Evolutionary conservation across 768 basidiomycete genomes (phyloP).

Genomic region (Suillus brevipes): DNA sequence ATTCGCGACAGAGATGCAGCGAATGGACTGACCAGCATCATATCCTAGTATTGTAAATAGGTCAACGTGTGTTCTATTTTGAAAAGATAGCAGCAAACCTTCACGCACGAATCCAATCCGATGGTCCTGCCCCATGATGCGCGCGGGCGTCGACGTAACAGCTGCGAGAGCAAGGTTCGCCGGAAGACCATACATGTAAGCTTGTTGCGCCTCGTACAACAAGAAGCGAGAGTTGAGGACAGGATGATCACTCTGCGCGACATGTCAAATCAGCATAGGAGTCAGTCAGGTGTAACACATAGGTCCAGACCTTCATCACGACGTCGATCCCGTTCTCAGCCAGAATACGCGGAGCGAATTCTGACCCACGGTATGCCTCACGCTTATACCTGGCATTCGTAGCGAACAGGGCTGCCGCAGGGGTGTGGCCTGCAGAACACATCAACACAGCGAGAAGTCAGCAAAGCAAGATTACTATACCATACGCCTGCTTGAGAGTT

Average conservation of each 20-base stretch:
- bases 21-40: slow-evolving; percentile 55
- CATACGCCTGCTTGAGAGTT: slow-evolving; percentile 70
- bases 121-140: slow-evolving; percentile 70
- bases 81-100: slow-evolving; percentile 35
- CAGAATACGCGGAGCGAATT: slow-evolving; percentile 63
- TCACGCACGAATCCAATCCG: slow-evolving; percentile 64
- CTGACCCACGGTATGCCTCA: slow-evolving; percentile 63
- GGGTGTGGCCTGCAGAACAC: slow-evolving; percentile 45
- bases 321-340: slow-evolving; percentile 57
- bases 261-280: slow-evolving; percentile 10
- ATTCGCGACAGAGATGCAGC: slow-evolving; percentile 10
- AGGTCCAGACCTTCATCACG: slow-evolving; percentile 54
- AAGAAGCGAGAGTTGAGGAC: slow-evolving; percentile 57
- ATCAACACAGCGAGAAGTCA: background rate
- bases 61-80: slow-evolving; percentile 1
- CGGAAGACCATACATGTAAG: slow-evolving; percentile 72
- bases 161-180: slow-evolving; percentile 63
- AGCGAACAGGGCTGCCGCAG: slow-evolving; percentile 79
- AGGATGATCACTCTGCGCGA: slow-evolving; percentile 50
- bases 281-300: slow-evolving; percentile 18
- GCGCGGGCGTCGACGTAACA: slow-evolving; percentile 72
- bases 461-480: slow-evolving; percentile 15
- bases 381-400: slow-evolving; percentile 70
- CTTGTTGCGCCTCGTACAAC: slow-evolving; percentile 61
- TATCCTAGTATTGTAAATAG: slow-evolving; percentile 43